These are phyloP conservation scores for Chlorella sp. DNA, from an alignment of 139 green algal species.

Conservation along the genomic window DNA sequence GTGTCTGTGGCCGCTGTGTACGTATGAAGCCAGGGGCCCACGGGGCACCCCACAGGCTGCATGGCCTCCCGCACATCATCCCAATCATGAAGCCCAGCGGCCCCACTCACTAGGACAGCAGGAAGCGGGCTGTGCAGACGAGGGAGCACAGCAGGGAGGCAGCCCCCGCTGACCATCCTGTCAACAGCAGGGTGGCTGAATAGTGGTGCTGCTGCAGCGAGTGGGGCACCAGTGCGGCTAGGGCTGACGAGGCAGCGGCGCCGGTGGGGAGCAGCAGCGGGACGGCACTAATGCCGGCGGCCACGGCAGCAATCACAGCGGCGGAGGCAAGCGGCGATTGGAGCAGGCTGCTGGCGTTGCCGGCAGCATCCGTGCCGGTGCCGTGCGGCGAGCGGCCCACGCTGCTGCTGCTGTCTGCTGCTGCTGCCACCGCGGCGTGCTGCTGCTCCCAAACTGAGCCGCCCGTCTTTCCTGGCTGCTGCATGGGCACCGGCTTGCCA, in stretches of 20 bases:
- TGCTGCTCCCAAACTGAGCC: too few species aligned
- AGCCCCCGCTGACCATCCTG: neutral
- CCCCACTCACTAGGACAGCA: conserved; percentile 29
- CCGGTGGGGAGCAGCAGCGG: conserved; percentile 6
- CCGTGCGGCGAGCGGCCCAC: neutral
- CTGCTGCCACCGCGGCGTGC: too few species aligned
- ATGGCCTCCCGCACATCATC: neutral
- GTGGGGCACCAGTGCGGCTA: conserved; percentile 1
- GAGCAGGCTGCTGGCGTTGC: too few species aligned
- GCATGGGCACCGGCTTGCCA: too few species aligned
- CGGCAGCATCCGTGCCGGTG: neutral
- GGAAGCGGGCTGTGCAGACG: conserved; percentile 22
- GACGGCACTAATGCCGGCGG: neutral
- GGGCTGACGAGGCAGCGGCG: neutral
- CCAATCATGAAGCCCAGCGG: neutral
- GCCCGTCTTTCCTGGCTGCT: too few species aligned
- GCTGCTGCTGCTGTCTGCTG: neutral
- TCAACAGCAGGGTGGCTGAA: conserved; percentile 1
- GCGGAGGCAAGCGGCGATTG: neutral
- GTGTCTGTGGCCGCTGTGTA: too few species aligned
- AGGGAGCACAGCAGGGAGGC: conserved; percentile 4
- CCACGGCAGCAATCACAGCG: neutral
- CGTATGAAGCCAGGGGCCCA: too few species aligned
- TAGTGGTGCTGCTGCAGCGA: neutral
- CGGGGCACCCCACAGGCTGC: too few species aligned